Evolutionary conservation across 1,284 basidiomycete genomes (phyloP), one percentile per base, ranked within the genome.

Genomic region (Phylloporus sp.): DNA sequence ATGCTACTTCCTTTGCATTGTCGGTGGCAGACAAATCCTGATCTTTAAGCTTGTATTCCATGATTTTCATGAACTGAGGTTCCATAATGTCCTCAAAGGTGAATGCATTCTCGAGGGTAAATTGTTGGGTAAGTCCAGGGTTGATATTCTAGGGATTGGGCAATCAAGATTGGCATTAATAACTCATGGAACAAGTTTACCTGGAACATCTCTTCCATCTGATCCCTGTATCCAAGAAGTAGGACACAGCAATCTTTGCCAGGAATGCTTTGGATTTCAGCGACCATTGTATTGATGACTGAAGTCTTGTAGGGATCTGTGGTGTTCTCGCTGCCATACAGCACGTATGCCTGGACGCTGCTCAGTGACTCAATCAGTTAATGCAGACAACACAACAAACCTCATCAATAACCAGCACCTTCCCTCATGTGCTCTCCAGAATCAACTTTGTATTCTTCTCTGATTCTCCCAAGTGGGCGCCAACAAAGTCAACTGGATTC

Each of bases 121-220:
- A 90, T 12, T 88, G 84, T 28, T 87, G 79, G 24, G 82, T 75
- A 8, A 88, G 75, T 7, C 89, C 88, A 8, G 88, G 85, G 69
- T 91, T 91, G 56, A 90, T 89, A 61, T 90, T 87, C 88, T 88
- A 44, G 34, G 34, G 34, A 37, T 10, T 6, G 18, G 28, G 1
- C 1, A n/a, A 20, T 72, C 50, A 72, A 22, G 7, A 28, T 29
- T 15, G 10, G 29, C 20, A 7, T 10, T 12, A n/a, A 50, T 10
- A 28, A 28, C 18, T 7, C 12, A 26, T n/a, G 12, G 7, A 6
- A 22, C 18, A 3, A 47, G 37, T 6, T 63, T 68, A 89, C 88
- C 77, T 88, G 86, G 69, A 91, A 90, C 89, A 90, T 90, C 29
- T 88, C 84, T 39, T 78, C 74, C 80, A 91, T 90, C 66, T 89